Percentiles rank a stretch among this genome's conserved stretches.
These are phyloP conservation scores for Malus domestica DNA, from an alignment of 306 rosid genomes.

Conservation along the genomic window DNA sequence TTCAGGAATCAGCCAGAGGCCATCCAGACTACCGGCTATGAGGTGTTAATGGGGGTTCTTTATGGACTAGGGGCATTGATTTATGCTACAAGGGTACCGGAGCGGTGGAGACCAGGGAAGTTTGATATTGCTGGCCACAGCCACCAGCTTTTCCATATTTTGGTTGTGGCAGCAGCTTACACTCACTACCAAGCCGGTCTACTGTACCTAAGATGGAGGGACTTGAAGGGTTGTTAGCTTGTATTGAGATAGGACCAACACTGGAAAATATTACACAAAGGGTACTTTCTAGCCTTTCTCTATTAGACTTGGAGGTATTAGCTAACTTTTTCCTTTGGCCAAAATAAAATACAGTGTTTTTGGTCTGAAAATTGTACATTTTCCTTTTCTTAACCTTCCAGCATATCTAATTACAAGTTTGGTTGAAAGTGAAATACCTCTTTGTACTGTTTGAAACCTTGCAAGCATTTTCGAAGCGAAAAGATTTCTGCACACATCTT, in stretches of 20 bases:
- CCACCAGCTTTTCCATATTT: constrained; percentile 58
- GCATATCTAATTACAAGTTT: not conserved
- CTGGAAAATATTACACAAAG: not conserved
- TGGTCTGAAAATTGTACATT: not conserved
- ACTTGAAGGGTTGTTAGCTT: constrained; percentile 32
- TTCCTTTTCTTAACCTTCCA: not conserved
- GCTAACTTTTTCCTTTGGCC: not conserved
- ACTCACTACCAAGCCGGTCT: constrained; percentile 48
- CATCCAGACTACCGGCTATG: constrained; percentile 40
- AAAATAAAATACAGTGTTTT: not conserved
- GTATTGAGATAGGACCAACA: not conserved
- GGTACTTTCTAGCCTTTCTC: not conserved
- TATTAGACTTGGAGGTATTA: not conserved
- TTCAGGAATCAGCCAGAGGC: constrained; percentile 37
- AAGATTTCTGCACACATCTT: no score
- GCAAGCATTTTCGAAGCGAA: not conserved
- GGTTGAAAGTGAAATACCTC: not conserved
- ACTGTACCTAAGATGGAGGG: constrained; percentile 53
- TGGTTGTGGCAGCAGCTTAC: constrained; percentile 65
- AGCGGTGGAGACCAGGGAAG: constrained; percentile 59
- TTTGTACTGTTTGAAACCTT: not conserved
- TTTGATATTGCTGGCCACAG: constrained; percentile 66
- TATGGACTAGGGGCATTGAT: constrained; percentile 57
- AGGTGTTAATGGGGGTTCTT: constrained; percentile 47
- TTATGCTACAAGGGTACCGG: constrained; percentile 49